Base-by-base conservation (phyloP, 306 rosid species). In the Acacia acuminata region DNA sequence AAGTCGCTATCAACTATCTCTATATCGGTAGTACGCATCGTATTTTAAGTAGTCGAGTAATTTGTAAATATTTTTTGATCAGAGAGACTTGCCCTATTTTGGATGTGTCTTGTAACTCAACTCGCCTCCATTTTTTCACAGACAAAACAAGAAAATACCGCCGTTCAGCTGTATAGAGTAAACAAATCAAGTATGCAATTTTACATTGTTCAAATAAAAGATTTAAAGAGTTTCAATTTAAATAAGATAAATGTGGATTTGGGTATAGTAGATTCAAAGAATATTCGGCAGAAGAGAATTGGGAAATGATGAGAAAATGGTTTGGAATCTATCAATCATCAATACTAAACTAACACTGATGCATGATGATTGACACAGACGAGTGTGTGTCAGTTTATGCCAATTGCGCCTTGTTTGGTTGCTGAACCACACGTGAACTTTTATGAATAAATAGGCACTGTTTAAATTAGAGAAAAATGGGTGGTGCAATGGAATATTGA, bases 361-460 rank as follows among this genome's bases (percentile, higher is more conserved):
- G 43, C 19, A 56, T 77, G 58, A 42, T 24, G 58, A 75, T 8
- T 78, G 83, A 69, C 45, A 44, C 17, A 60, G 55, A 72, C 50
- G 40, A 12, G 66, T 4, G 56, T 32, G 51, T 48, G 84, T 85
- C 80, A 58, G 34, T 25, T 77, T 81, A 65, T 43, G 88, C 73
- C 82, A 73, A 66, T 55, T 73, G 73, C 27, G 10, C 68, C 36
- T 82, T 82, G 82, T 82, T 71, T 76, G 44, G 50, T 79, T 70
- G 82, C 43, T 43, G 5, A 63, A 58, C 64, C 64, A 10, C 30
- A 9, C 9, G 64, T 10, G 14, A 10, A 58, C 64, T 8, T 22
- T 8, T 8, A 22, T 5, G 22, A 20, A 9, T 55, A 12, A 20
- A 20, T 5, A 53, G 60, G 24, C 51, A 55, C 25, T 55, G 3